Conservation (phyloP, 106 monocot genomes). For the Iris macrosiphon region DNA sequence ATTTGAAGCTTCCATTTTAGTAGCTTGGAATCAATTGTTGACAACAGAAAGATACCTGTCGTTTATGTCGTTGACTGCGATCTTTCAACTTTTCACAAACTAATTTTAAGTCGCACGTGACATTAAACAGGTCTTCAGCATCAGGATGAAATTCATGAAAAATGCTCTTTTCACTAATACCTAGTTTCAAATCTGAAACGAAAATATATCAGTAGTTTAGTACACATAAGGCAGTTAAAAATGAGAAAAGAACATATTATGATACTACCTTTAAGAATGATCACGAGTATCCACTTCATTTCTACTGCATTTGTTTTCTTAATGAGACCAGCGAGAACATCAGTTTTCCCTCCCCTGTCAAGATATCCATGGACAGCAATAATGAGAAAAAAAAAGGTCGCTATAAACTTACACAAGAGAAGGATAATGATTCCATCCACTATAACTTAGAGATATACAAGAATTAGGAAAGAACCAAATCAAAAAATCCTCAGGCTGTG, state of each 20-base stretch:
- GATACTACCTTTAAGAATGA: constrained; percentile 81
- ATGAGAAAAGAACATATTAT: background rate
- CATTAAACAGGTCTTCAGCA: constrained; percentile 98
- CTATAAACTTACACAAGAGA: too few species aligned
- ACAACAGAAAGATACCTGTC: constrained; percentile 52
- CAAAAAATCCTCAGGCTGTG: too few species aligned
- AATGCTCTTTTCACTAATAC: constrained; percentile 90
- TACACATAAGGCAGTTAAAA: background rate
- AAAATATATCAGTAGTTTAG: background rate
- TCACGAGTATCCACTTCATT: constrained; percentile 97
- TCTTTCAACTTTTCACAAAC: constrained; percentile 95
- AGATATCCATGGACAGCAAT: background rate
- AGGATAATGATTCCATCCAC: too few species aligned
- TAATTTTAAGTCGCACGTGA: constrained; percentile 94
- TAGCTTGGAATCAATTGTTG: too few species aligned
- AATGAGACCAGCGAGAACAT: constrained; percentile 73
- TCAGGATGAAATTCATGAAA: constrained; percentile 98
- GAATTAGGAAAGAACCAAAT: too few species aligned
- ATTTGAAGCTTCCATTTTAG: too few species aligned
- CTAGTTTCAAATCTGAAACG: constrained; percentile 82
- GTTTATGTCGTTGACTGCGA: constrained; percentile 76
- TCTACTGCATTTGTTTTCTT: constrained; percentile 95
- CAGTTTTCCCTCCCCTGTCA: constrained; percentile 68
- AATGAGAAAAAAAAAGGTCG: background rate
- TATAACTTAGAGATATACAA: too few species aligned